A percentile compares a stretch with the other conserved stretches of the same genome.
Conservation (phyloP, 2,329 filamentous ascomycete species). For the Aciculosporium take region DNA sequence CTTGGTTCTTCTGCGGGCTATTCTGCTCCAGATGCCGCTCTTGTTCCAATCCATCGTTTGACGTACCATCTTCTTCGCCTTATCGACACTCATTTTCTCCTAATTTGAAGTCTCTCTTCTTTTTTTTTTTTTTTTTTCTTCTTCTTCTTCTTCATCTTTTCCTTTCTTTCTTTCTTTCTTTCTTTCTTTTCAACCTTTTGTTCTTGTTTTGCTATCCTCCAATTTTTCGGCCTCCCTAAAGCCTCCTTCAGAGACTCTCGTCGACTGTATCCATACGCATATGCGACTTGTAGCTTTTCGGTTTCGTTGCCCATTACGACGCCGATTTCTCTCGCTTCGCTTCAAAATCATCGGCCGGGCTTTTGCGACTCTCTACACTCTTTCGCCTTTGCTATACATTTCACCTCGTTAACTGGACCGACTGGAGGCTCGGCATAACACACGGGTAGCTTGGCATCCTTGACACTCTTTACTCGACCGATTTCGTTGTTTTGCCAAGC, state of each 20-base stretch:
- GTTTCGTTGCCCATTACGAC: background rate
- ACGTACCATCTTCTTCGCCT: slow-evolving; percentile 14
- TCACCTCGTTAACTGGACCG: slow-evolving; percentile 4
- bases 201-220: slow-evolving; percentile 10
- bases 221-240: background rate
- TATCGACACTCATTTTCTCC: slow-evolving; percentile 20
- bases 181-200: slow-evolving; percentile 17
- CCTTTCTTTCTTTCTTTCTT: slow-evolving; percentile 18
- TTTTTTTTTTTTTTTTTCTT: slow-evolving; percentile 17
- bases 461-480: background rate
- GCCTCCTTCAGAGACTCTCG: background rate
- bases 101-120: slow-evolving; percentile 20
- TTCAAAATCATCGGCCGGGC: slow-evolving; percentile 7
- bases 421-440: slow-evolving; percentile 2
- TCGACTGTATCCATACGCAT: background rate
- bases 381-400: slow-evolving; percentile 2
- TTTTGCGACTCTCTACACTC: slow-evolving; percentile 4
- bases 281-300: background rate
- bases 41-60: slow-evolving; percentile 14
- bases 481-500: background rate
- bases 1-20: slow-evolving; percentile 11
- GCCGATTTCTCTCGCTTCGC: background rate
- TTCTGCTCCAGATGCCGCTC: slow-evolving; percentile 17
- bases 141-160: too few species aligned
- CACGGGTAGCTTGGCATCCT: slow-evolving; percentile 2